phyloP scores from a whole-genome alignment of 768 basidiomycete species.

The Psilocybe sp. region DNA sequence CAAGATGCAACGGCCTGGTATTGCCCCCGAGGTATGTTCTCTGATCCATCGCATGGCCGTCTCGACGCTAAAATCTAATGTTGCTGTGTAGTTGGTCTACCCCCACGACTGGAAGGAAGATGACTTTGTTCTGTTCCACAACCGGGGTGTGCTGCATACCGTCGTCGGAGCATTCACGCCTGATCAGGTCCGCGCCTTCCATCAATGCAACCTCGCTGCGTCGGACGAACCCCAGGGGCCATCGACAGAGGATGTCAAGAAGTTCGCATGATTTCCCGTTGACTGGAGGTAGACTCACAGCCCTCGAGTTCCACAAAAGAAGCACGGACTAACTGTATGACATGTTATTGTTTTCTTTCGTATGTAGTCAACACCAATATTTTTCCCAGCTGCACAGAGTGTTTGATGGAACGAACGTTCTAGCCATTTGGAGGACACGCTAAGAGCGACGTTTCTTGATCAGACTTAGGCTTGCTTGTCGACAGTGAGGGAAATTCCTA shows the following conservation, averaged over 20 bases:
- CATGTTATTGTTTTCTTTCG: no score
- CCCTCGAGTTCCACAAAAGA: no score
- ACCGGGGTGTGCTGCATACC: slow-evolving; percentile 76
- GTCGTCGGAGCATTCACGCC: slow-evolving; percentile 76
- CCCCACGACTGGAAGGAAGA: slow-evolving; percentile 82
- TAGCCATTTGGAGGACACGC: no score
- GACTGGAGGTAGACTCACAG: no score
- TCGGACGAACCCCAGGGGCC: slow-evolving; percentile 72
- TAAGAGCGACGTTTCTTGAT: no score
- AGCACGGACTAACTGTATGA: no score
- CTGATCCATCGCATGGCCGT: not conserved
- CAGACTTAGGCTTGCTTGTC: no score
- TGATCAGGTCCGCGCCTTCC: slow-evolving; percentile 72
- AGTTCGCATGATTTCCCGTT: slow-evolving; percentile 42
- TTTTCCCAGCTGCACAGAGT: no score
- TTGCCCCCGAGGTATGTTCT: slow-evolving; percentile 65
- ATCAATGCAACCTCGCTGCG: slow-evolving; percentile 87
- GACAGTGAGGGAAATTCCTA: no score
- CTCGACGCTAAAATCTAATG: not conserved
- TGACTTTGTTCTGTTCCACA: slow-evolving; percentile 84
- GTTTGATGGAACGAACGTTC: no score
- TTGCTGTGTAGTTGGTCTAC: slow-evolving; percentile 61
- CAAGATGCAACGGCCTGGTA: slow-evolving; percentile 86
- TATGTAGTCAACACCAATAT: no score
- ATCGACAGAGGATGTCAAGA: slow-evolving; percentile 58